Evolutionary conservation across 2,329 filamentous ascomycete species (phyloP), one percentile per base, ranked within the genome.

Genomic region (Aotearoamyces nothofagi): DNA sequence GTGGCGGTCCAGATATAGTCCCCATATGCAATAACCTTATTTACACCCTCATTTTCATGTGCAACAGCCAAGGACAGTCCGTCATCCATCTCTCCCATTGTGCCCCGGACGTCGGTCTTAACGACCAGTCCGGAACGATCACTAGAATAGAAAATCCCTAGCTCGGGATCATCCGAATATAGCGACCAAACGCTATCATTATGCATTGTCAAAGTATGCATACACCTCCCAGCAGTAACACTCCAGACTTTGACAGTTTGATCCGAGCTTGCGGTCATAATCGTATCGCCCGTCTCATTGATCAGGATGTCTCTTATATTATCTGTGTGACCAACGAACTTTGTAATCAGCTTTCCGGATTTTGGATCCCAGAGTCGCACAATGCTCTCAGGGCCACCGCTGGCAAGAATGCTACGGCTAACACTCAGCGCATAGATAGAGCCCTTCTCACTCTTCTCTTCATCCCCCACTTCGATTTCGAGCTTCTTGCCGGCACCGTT

Each of bases 181-280:
- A 98, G 63, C 2, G 83, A 92, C 90, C 90, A 98, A 13, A 98
- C 82, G 49, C 86, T 94, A 48, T 93, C 84, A 48, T 92, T 92
- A 56, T 98, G 90, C 90, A 98, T 98, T 31, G 86, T 94, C 43
- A 98, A 68, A 1, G 90, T 98, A 54, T 94, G 83, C 78, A 96
- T 87, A 62, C 90, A 98, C 42, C 90, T 69, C 31, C 90, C 90
- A 13, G 84, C 87, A 8, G 81, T 90, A 42, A 96, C 76, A 40
- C 86, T 94, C 90, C 90, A 98, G 33, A 96, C 73, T 58, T 98
- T 98, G 58, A 98, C 78, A 0, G 90, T 96, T 55, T 92, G 84
- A 51, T 98, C 90, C 2, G 87, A 87, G 42, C 86, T 93, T 9
- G 83, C 86, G 1, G 87, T 93, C 63, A 98, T 70, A 42, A 98